A percentile compares a stretch with the other conserved stretches of the same genome.
Conservation (phyloP, 2,329 filamentous ascomycete genomes). For the Hansfordia pulvinata region DNA sequence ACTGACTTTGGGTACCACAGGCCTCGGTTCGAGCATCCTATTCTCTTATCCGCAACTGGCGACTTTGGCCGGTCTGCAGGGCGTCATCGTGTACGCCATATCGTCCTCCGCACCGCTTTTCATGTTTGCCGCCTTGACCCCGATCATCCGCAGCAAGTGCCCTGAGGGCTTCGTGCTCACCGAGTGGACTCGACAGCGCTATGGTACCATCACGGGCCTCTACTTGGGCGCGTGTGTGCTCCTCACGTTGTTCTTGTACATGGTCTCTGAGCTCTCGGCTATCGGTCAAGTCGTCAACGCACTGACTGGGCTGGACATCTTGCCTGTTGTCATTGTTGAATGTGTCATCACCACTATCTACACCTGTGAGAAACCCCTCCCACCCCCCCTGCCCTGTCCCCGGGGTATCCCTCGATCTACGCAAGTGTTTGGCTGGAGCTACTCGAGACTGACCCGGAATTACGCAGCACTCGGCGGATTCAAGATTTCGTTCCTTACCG, state of each 20-base stretch:
- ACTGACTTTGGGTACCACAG: slow-evolving; percentile 44
- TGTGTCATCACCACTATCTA: slow-evolving; percentile 71
- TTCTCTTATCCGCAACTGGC: slow-evolving; percentile 74
- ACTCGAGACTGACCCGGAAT: slow-evolving; percentile 3
- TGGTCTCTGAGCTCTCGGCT: slow-evolving; percentile 73
- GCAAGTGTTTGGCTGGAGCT: background rate
- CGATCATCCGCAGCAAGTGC: slow-evolving; percentile 66
- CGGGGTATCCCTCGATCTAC: background rate
- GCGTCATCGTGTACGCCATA: slow-evolving; percentile 63
- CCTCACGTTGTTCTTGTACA: slow-evolving; percentile 74
- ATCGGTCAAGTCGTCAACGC: slow-evolving; percentile 66
- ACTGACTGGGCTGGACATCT: slow-evolving; percentile 59
- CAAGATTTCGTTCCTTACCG: slow-evolving; percentile 71
- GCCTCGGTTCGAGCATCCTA: slow-evolving; percentile 70
- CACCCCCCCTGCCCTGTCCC: too few relatives aligned
- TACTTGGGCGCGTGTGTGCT: slow-evolving; percentile 69
- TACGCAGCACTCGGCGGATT: slow-evolving; percentile 63
- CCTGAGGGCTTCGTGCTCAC: slow-evolving; percentile 77
- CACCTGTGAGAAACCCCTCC: slow-evolving; percentile 42
- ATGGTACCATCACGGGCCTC: slow-evolving; percentile 53
- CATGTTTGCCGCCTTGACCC: slow-evolving; percentile 60
- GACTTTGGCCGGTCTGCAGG: slow-evolving; percentile 67
- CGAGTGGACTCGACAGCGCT: slow-evolving; percentile 71
- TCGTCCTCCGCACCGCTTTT: slow-evolving; percentile 60
- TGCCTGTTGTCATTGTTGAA: slow-evolving; percentile 67